A percentile compares a stretch with the other conserved stretches of the same genome.
These are phyloP conservation scores for Hortiboletus flavorubellus DNA, from an alignment of 768 basidiomycete genomes.

Conservation along the genomic window DNA sequence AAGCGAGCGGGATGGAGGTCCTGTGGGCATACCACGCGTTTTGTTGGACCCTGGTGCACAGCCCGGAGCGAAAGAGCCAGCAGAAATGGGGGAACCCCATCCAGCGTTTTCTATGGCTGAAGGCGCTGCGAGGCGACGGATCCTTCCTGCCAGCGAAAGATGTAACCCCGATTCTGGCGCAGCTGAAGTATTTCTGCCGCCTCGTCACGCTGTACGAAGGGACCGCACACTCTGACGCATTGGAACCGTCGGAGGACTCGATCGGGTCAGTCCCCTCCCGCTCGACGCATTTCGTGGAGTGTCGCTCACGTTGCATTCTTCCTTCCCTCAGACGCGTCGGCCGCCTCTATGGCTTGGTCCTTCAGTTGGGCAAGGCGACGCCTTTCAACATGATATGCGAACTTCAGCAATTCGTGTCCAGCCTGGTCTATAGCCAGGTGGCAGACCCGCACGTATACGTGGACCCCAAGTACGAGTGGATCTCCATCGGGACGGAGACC, in stretches of 20 bases:
- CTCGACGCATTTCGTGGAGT: no score
- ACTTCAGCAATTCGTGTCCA: not conserved
- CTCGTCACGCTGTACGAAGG: not conserved
- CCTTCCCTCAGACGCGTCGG: not conserved
- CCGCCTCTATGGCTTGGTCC: not conserved
- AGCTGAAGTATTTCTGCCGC: not conserved
- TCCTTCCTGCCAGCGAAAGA: no score
- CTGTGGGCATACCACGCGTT: no score
- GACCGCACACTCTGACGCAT: not conserved
- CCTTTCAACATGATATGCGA: slow-evolving; percentile 1
- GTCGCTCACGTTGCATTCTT: no score
- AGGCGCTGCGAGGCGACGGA: no score
- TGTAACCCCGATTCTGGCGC: no score
- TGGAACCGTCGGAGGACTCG: not conserved
- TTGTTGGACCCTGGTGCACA: no score
- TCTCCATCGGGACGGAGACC: not conserved
- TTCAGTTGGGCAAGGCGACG: not conserved
- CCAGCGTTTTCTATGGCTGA: no score
- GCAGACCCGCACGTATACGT: not conserved
- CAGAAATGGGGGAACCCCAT: no score
- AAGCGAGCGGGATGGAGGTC: no score
- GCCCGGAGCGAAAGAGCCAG: no score
- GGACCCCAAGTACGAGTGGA: not conserved
- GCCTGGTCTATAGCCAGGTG: not conserved
- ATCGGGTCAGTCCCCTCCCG: not conserved